Base-by-base conservation (phyloP, 1,284 basidiomycete genomes). In the Sanghuangporus weigelae region DNA sequence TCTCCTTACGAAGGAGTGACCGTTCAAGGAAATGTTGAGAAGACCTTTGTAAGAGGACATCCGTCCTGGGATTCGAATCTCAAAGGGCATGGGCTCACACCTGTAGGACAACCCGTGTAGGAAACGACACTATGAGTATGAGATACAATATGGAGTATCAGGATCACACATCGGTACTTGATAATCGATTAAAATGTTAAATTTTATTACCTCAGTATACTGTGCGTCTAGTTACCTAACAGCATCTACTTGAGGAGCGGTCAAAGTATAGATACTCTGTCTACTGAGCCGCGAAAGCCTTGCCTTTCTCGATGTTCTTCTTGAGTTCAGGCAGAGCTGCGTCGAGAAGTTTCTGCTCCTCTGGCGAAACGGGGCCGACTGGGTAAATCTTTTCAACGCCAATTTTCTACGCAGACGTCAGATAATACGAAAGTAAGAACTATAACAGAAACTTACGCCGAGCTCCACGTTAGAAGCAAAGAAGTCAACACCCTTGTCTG, bases 231-330 rank as follows among this genome's bases (percentile, higher is more conserved):
- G 58, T 19, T 35, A 16, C 26, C 38, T 40, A 39, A 48, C 23
- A 48, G 12, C 35, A 42, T 51, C 48, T 51, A 51, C 48, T 19
- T 10, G 35, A 21, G 31, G 48, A 51, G 23, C n/a, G 12, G 59
- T 14, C 11, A 44, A 12, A 42, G 21, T 14, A 23, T 51, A 26
- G 23, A 50, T 19, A 46, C 46, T n/a, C 44, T 35, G 19, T 51
- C 21, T 65, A 64, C 55, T 64, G 63, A 60, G 71, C 70, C 72
- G 87, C 90, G 72, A 96, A 95, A 65, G 85, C 82, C 77, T 85
- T 87, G 78, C 94, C 95, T 87, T 95, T 96, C 78, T 92, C 87
- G 73, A 98, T 96, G 87, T 97, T 97, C 87, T 94, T 95, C 86
- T 92, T 92, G 72, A 96, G 85, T 74, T 96, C 94, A 67, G 94